Evolutionary conservation across 768 basidiomycete species (phyloP).

Genomic region (Tricholomella constricta): DNA sequence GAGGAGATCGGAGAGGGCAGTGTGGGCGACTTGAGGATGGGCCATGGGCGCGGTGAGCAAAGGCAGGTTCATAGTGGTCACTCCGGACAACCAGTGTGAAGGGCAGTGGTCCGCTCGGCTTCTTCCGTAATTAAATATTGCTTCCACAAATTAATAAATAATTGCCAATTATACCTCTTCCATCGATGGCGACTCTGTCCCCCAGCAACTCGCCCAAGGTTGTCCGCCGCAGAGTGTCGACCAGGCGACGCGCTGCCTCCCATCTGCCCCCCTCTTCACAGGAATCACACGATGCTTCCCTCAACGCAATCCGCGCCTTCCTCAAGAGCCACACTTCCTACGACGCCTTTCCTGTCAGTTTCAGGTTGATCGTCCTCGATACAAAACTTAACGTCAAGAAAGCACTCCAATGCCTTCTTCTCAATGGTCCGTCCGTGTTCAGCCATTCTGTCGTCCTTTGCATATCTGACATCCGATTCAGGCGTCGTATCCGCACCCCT

Average conservation of each 20-base stretch:
- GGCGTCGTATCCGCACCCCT: constrained; percentile 97
- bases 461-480: constrained; percentile 34
- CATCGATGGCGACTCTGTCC: constrained; percentile 48
- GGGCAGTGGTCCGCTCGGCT: neutral
- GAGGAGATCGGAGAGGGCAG: constrained; percentile 2
- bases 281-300: constrained; percentile 70
- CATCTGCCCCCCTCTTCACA: constrained; percentile 57
- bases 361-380: constrained; percentile 95
- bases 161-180: constrained; percentile 9
- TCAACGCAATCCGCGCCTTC: constrained; percentile 74
- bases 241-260: constrained; percentile 57
- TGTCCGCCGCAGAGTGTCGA: constrained; percentile 56
- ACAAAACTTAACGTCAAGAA: constrained; percentile 96
- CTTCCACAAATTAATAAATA: constrained; percentile 13
- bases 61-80: constrained; percentile 11
- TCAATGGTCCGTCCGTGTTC: constrained; percentile 63
- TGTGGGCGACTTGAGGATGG: neutral
- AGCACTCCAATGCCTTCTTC: constrained; percentile 82
- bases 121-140: neutral
- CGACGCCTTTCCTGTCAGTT: constrained; percentile 97
- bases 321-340: constrained; percentile 87
- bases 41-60: too few species aligned
- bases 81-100: neutral
- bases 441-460: constrained; percentile 5
- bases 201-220: constrained; percentile 51